These are phyloP conservation scores for Emericellopsis cladophorae DNA, from an alignment of 2,329 filamentous ascomycete genomes.

Conservation along the genomic window DNA sequence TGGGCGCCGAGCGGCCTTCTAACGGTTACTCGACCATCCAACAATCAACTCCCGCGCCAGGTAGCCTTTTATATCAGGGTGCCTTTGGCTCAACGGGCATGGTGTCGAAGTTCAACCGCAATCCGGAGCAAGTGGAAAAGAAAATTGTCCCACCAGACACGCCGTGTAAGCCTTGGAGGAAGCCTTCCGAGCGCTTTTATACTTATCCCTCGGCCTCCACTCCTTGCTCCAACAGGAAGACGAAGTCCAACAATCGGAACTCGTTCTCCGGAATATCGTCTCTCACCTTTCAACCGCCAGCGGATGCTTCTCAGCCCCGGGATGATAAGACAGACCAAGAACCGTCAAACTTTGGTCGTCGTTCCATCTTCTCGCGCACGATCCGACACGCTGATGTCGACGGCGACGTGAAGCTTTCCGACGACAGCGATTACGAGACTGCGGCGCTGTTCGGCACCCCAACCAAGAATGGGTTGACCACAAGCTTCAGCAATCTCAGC, in stretches of 20 bases:
- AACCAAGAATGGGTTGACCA: conserved; percentile 55
- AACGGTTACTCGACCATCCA: conserved; percentile 14
- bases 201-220: conserved; percentile 2
- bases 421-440: neutral
- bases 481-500: conserved; percentile 24
- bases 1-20: conserved; percentile 22
- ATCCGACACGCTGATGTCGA: neutral
- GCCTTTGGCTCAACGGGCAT: conserved; percentile 92
- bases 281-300: conserved; percentile 62
- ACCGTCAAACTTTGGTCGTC: neutral
- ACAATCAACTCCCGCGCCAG: conserved; percentile 31
- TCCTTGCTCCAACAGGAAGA: conserved; percentile 29
- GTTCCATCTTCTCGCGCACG: neutral
- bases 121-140: conserved; percentile 55
- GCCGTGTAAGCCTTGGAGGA: conserved; percentile 60
- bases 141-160: conserved; percentile 78
- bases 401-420: neutral
- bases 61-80: conserved; percentile 55
- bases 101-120: conserved; percentile 86
- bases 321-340: neutral
- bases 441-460: conserved; percentile 43
- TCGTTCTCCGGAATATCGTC: conserved; percentile 64
- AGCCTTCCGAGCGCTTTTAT: conserved; percentile 4
- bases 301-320: conserved; percentile 10
- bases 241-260: conserved; percentile 49